Base-by-base conservation (phyloP, 441 rosid species). In the Raphanus hybrid region DNA sequence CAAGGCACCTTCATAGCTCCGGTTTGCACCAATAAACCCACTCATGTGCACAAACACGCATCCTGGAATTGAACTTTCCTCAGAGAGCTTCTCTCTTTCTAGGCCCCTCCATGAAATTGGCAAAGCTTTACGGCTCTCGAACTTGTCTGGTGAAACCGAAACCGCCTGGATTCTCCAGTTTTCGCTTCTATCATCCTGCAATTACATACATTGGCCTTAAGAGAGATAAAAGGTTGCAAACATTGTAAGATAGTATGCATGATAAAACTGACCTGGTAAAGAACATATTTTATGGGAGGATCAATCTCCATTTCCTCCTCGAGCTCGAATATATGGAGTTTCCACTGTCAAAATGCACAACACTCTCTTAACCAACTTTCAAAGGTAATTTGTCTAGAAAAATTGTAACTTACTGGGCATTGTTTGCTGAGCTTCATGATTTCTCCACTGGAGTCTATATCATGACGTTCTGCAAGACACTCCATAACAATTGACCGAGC, bases 51-150 rank as follows among this genome's bases (percentile, higher is more conserved):
- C 84, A 70, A 88, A 85, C 18, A 86, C 81, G 64, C 85, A 86
- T 3, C 85, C 82, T 0, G 82, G 86, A 29, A 85, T 82, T 34
- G 87, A 85, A 1, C 85, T 70, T 73, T 67, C 81, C 63, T 75
- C 78, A 4, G 88, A 87, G 41, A 85, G 85, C 67, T 82, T 75
- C 14, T 80, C 70, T 1, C 69, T 84, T 64, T 84, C 87, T 65
- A 85, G 77, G 14, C 89, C 89, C 15, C 90, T 71, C 88, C 90
- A 85, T 77, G 76, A 73, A 58, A 80, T 35, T 20, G 90, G 90
- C 64, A 88, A 84, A 55, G 90, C 85, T 86, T 84, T 86, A 78
- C 90, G 78, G 76, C 87, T 85, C 73, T 83, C 86, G 43, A 88
- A 86, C 59, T 66, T 84, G 35, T 73, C 81, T 48, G 73, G 79